Percentiles rank a stretch among this genome's conserved stretches.
Conservation (phyloP, 768 basidiomycete genomes). For the Exsudoporus frostii region DNA sequence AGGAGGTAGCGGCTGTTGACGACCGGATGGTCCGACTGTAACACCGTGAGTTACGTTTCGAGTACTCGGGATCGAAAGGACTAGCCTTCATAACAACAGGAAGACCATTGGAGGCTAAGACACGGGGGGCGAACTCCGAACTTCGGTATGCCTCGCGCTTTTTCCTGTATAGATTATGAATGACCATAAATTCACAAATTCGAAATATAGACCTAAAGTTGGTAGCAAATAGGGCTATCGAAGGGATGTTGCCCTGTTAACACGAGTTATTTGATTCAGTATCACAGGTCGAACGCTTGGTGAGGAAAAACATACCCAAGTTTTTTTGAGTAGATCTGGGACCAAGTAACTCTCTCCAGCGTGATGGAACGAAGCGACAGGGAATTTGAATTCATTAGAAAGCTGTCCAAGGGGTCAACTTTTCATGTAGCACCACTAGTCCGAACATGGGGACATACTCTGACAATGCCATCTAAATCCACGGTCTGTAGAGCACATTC, state of each 20-base stretch:
- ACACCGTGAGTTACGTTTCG: background rate
- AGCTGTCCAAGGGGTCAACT: constrained; percentile 40
- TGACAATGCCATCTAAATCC: constrained; percentile 68
- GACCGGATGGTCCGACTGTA: constrained; percentile 55
- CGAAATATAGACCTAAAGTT: constrained; percentile 34
- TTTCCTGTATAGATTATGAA: constrained; percentile 38
- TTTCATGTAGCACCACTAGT: background rate
- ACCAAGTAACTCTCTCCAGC: constrained; percentile 83
- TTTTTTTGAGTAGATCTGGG: constrained; percentile 68
- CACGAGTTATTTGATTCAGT: background rate
- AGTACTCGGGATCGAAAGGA: background rate
- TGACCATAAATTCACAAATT: background rate
- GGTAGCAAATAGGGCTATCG: constrained; percentile 74
- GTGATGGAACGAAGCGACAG: constrained; percentile 73
- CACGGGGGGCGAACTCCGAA: constrained; percentile 75
- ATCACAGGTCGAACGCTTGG: background rate
- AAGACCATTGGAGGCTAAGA: constrained; percentile 66
- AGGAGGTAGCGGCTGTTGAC: constrained; percentile 66
- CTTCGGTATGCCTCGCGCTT: constrained; percentile 82
- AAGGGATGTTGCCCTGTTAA: constrained; percentile 58
- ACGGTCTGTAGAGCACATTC: constrained; percentile 41
- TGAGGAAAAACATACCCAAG: constrained; percentile 44
- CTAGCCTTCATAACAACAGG: constrained; percentile 72
- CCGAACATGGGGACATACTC: constrained; percentile 44
- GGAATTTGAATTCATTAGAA: constrained; percentile 82